These are phyloP conservation scores for Zygosaccharomyces siamensis DNA, from an alignment of 805 yeast species.

Conservation along the genomic window DNA sequence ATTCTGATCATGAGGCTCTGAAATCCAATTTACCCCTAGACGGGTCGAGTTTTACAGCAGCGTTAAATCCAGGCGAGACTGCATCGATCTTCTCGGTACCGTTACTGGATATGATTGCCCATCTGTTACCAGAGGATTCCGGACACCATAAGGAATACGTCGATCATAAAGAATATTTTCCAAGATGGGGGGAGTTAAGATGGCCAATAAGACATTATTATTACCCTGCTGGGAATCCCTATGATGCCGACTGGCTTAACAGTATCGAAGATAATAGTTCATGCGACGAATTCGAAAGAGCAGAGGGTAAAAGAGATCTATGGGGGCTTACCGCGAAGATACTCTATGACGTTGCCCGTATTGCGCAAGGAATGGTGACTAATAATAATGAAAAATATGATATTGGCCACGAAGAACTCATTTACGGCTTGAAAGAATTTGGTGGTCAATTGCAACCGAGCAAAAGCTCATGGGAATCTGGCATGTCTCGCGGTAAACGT, in stretches of 20 bases:
- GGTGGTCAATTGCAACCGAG: slow-evolving; percentile 51
- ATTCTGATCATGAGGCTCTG: slow-evolving; percentile 22
- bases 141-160: slow-evolving; percentile 32
- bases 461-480: slow-evolving; percentile 51
- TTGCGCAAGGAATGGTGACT: slow-evolving; percentile 42
- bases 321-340: slow-evolving; percentile 85
- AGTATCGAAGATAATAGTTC: slow-evolving; percentile 57
- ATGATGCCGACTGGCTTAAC: slow-evolving; percentile 61
- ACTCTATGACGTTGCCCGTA: slow-evolving; percentile 61
- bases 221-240: slow-evolving; percentile 49
- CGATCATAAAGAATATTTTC: slow-evolving; percentile 30
- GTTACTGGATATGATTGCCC: slow-evolving; percentile 48
- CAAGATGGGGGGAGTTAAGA: slow-evolving; percentile 68
- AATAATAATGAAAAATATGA: slow-evolving; percentile 26
- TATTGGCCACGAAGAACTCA: slow-evolving; percentile 63
- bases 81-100: slow-evolving; percentile 69
- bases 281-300: slow-evolving; percentile 42
- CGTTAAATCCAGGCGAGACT: slow-evolving; percentile 72
- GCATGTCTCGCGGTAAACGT: slow-evolving; percentile 42
- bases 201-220: slow-evolving; percentile 61
- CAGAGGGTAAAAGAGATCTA: slow-evolving; percentile 53
- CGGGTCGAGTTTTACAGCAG: slow-evolving; percentile 33
- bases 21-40: slow-evolving; percentile 33
- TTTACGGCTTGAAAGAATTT: slow-evolving; percentile 48
- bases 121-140: slow-evolving; percentile 2